Evolutionary conservation across 495 filamentous ascomycete genomes (phyloP), one percentile per base, ranked within the genome.

Genomic region (Penicillium cinerascens): DNA sequence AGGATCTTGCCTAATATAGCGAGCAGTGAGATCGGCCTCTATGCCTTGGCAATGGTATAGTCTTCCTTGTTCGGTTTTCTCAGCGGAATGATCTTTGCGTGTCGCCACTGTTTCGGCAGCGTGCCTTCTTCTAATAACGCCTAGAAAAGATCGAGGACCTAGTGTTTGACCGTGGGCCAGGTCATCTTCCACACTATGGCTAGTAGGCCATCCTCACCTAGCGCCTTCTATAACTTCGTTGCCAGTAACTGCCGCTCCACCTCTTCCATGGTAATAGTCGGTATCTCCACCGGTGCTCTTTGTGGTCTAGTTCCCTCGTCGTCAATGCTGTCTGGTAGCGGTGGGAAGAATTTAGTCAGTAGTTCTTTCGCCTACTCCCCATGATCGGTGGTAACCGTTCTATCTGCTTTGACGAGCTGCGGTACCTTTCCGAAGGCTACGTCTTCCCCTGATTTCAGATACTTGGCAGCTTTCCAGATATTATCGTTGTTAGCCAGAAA

Each of bases 271-370:
- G 39, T 61, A 39, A 64, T 49, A 1, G 29, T 47, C 13, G 50
- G 54, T 40, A 65, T 66, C n/a, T 41, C 44, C 18, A 52, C 42
- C 13, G 51, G 62, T 38, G 8, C 56, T 55, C 53, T 60, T 58
- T 58, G 44, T 52, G 41, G 51, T 52, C 53, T 58, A 1, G 42
- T 39, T 18, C 59, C 59, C 25, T 64, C 57, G 11, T 58, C 48
- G 16, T 60, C 49, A 51, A 64, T 58, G 21, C 7, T 26, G 26
- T 57, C 49, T 18, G 55, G 63, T 21, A 59, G 27, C 20, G 60
- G 54, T 10, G 65, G 62, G 43, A 68, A 70, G 65, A 70, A 70
- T 49, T 48, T 58, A 38, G 52, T 13, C 17, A 63, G 41, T 3
- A 57, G 26, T 42, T 60, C 59, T 42, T 66, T 57, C 15, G 48